These are phyloP conservation scores for Dryas integrifolia DNA, from an alignment of 331 rosid genomes.

Conservation along the genomic window DNA sequence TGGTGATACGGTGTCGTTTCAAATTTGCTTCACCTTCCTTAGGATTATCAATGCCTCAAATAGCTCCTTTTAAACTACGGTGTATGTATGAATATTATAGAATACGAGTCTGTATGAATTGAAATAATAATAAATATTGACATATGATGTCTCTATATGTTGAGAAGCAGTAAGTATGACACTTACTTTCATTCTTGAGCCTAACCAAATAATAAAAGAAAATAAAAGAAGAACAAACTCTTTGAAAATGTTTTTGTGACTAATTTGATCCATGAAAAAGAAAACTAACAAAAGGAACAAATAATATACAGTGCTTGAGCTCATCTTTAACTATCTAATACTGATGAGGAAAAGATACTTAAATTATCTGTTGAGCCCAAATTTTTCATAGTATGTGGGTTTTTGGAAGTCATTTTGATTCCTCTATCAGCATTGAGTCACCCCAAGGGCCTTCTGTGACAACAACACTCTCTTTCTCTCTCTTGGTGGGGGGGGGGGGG, in stretches of 20 bases:
- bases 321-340: not conserved
- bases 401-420: not conserved
- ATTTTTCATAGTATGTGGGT: not conserved
- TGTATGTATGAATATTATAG: constrained; percentile 10
- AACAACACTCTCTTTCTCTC: too few species aligned
- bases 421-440: too few species aligned
- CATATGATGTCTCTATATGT: constrained; percentile 6
- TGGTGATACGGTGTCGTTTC: not conserved
- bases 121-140: not conserved
- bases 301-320: not conserved
- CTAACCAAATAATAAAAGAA: not conserved
- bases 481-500: too few species aligned
- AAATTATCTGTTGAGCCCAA: not conserved
- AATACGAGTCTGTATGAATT: not conserved
- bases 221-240: not conserved
- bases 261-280: not conserved
- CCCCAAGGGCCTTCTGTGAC: too few species aligned
- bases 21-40: constrained; percentile 6
- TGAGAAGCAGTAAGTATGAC: not conserved
- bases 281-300: not conserved
- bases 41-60: constrained; percentile 10
- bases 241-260: not conserved
- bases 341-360: not conserved
- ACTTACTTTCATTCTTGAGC: not conserved
- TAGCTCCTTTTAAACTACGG: not conserved